Conservation (phyloP, 2,329 filamentous ascomycete genomes). For the Xylaria sp. region DNA sequence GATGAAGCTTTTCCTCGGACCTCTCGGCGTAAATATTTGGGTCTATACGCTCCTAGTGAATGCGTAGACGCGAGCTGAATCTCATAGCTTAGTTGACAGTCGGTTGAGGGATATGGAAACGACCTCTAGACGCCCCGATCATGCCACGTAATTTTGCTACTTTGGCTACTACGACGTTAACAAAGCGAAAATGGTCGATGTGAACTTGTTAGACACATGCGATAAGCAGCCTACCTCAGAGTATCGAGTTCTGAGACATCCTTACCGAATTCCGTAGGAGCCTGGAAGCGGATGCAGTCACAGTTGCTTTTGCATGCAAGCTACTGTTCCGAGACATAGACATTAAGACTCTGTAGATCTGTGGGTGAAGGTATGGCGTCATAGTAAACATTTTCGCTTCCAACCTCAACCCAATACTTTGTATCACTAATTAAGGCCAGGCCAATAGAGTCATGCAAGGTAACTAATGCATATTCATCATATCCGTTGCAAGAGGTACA, state of each 20-base stretch:
- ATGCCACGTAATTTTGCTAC: not conserved
- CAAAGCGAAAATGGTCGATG: not conserved
- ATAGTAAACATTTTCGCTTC: conserved; percentile 3
- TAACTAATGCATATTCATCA: not conserved
- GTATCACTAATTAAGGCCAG: not conserved
- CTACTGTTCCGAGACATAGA: not conserved
- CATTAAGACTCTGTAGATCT: not conserved
- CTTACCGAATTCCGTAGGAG: not conserved
- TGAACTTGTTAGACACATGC: not conserved
- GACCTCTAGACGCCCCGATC: not conserved
- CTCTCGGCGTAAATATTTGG: not conserved
- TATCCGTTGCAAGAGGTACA: not conserved
- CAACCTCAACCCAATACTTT: not conserved
- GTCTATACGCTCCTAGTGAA: not conserved
- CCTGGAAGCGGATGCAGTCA: not conserved
- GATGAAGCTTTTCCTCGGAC: not conserved
- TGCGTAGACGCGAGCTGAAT: not conserved
- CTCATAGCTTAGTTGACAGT: not conserved
- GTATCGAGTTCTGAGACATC: conserved; percentile 4
- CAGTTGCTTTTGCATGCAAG: conserved; percentile 12
- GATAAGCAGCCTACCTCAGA: not conserved
- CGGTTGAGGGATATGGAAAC: not conserved
- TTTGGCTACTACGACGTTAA: not conserved
- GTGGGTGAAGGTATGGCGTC: not conserved
- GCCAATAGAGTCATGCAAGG: not conserved